Percentiles rank a stretch among this genome's conserved stretches.
Evolutionary conservation across 345 rosid species (phyloP).

Genomic region (Aquilaria yunnanensis): DNA sequence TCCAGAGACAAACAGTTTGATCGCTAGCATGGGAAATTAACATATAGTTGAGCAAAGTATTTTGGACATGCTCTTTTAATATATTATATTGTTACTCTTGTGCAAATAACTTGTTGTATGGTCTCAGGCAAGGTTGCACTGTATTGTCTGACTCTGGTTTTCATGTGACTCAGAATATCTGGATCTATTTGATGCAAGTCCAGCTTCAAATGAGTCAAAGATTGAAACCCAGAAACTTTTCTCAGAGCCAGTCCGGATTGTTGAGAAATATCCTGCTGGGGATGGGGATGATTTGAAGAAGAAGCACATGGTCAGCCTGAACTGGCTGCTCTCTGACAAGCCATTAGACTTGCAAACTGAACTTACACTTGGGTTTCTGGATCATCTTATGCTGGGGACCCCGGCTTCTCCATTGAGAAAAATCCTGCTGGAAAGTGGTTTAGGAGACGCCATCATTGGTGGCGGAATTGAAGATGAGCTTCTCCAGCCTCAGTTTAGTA

Average conservation of each 20-base stretch:
- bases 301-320: constrained; percentile 94
- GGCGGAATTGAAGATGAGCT: constrained; percentile 94
- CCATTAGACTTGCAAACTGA: constrained; percentile 89
- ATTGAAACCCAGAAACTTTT: constrained; percentile 58
- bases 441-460: constrained; percentile 90
- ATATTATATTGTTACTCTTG: no score
- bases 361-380: constrained; percentile 82
- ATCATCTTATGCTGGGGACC: constrained; percentile 93
- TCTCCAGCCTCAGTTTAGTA: constrained; percentile 90
- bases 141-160: constrained; percentile 2
- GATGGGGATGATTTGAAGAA: constrained; percentile 72
- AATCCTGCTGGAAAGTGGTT: constrained; percentile 87
- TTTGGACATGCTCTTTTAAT: no score
- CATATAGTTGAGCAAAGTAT: no score
- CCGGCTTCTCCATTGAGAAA: constrained; percentile 96
- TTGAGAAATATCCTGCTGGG: constrained; percentile 85
- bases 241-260: constrained; percentile 61
- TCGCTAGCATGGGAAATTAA: no score
- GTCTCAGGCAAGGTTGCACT: background rate
- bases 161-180: constrained; percentile 60
- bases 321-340: constrained; percentile 84
- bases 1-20: no score
- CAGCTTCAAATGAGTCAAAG: constrained; percentile 58
- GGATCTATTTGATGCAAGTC: constrained; percentile 65
- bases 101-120: background rate